A percentile compares a stretch with the other conserved stretches of the same genome.
Conservation (phyloP, 2,329 filamentous ascomycete genomes). For the Acrocalymma vagum region DNA sequence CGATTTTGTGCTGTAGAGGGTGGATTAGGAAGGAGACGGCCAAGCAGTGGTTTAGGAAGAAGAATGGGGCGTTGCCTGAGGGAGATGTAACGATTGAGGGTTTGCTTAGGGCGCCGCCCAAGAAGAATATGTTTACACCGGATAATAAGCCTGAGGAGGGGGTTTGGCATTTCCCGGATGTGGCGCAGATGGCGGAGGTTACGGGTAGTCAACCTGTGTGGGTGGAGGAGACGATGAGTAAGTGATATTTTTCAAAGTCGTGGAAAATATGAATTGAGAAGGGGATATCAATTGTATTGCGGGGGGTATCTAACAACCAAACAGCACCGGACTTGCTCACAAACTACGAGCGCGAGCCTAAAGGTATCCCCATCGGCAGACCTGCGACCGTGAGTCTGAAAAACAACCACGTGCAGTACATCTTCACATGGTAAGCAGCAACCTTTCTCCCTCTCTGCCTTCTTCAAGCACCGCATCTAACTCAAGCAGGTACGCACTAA, state of each 20-base stretch:
- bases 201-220: constrained; percentile 88
- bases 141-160: constrained; percentile 83
- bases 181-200: constrained; percentile 85
- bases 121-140: constrained; percentile 98
- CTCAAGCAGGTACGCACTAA: constrained; percentile 80
- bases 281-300: constrained; percentile 7
- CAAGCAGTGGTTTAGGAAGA: constrained; percentile 65
- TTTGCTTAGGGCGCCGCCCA: constrained; percentile 86
- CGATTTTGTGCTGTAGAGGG: constrained; percentile 86
- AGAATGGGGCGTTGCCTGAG: constrained; percentile 68
- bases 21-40: constrained; percentile 86
- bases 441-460: background rate
- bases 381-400: constrained; percentile 88
- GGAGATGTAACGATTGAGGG: constrained; percentile 84
- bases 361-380: constrained; percentile 89
- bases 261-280: background rate
- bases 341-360: constrained; percentile 76
- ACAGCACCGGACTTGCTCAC: constrained; percentile 80
- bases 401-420: constrained; percentile 98
- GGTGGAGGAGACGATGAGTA: constrained; percentile 96
- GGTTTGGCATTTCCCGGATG: constrained; percentile 95
- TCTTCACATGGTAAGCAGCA: constrained; percentile 87
- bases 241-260: constrained; percentile 24
- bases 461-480: constrained; percentile 26
- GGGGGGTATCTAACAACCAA: constrained; percentile 40